Percentiles rank a stretch among this genome's conserved stretches.
Evolutionary conservation across 441 rosid genomes (phyloP).

Genomic region (Aquilaria agallochum): DNA sequence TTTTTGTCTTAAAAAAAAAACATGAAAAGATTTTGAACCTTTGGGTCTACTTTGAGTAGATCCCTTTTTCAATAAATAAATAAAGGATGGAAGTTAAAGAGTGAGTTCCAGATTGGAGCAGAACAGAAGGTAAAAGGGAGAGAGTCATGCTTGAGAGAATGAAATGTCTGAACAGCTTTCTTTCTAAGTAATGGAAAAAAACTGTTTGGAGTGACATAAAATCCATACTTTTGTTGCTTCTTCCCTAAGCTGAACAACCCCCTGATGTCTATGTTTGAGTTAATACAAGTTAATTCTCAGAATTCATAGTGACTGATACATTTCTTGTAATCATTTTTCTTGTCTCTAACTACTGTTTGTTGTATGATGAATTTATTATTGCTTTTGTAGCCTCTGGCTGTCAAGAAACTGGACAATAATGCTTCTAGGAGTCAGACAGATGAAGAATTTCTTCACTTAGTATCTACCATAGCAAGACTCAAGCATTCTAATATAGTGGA

Average conservation of each 20-base stretch:
- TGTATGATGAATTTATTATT: not conserved
- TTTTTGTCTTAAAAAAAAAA: not conserved
- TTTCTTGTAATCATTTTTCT: no score
- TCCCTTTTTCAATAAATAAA: no score
- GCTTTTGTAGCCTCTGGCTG: conserved; percentile 54
- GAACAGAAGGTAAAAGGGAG: no score
- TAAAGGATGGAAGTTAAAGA: no score
- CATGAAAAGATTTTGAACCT: not conserved
- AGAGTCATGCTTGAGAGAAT: no score
- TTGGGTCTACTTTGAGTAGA: no score
- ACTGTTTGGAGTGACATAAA: not conserved
- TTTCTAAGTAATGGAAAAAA: no score
- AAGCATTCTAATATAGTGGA: conserved; percentile 60
- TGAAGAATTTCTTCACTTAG: conserved; percentile 55
- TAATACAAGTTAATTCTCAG: not conserved
- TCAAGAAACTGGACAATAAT: conserved; percentile 68
- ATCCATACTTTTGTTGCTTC: not conserved
- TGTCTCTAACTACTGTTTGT: not conserved
- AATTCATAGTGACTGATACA: not conserved
- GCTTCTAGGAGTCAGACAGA: conserved; percentile 45
- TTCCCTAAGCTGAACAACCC: no score
- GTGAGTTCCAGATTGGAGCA: no score
- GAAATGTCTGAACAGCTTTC: no score
- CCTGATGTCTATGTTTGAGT: not conserved
- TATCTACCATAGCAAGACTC: conserved; percentile 46